A percentile compares a stretch with the other conserved stretches of the same genome.
Evolutionary conservation across 257 asterid genomes (phyloP).

Genomic region (Fraxinus pennsylvanica): DNA sequence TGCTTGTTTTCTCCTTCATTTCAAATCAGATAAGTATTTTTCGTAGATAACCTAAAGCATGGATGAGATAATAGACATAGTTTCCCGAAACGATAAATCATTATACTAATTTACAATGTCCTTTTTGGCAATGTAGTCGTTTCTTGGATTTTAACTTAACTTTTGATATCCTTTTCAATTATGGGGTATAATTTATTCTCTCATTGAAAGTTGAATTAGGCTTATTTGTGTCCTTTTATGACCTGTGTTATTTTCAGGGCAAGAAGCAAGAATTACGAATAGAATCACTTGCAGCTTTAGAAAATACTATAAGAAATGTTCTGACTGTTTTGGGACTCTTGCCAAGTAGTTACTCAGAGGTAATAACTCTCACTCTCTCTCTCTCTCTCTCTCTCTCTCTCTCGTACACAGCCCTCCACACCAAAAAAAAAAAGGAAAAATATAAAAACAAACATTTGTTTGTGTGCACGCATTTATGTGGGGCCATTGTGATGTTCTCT

Average conservation of each 20-base stretch:
- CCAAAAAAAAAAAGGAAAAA: not conserved
- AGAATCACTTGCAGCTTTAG: slow-evolving; percentile 79
- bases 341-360: slow-evolving; percentile 78
- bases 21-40: not conserved
- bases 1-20: not conserved
- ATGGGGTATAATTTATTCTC: slow-evolving; percentile 4
- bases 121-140: slow-evolving; percentile 4
- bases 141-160: not conserved
- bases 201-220: slow-evolving; percentile 7
- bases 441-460: not conserved
- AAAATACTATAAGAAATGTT: slow-evolving; percentile 49
- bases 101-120: not conserved
- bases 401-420: not conserved
- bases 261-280: slow-evolving; percentile 74
- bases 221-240: slow-evolving; percentile 18
- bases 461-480: not conserved
- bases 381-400: slow-evolving; percentile 10
- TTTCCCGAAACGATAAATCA: slow-evolving; percentile 2
- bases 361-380: slow-evolving; percentile 22
- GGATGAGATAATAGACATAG: slow-evolving; percentile 7
- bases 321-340: slow-evolving; percentile 72
- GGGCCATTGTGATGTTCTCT: not conserved
- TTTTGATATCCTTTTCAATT: not conserved
- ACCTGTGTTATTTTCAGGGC: slow-evolving; percentile 57
- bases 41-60: slow-evolving; percentile 15